Conservation (phyloP, 2,329 filamentous ascomycete species). For the Akanthomyces uredinophilus region DNA sequence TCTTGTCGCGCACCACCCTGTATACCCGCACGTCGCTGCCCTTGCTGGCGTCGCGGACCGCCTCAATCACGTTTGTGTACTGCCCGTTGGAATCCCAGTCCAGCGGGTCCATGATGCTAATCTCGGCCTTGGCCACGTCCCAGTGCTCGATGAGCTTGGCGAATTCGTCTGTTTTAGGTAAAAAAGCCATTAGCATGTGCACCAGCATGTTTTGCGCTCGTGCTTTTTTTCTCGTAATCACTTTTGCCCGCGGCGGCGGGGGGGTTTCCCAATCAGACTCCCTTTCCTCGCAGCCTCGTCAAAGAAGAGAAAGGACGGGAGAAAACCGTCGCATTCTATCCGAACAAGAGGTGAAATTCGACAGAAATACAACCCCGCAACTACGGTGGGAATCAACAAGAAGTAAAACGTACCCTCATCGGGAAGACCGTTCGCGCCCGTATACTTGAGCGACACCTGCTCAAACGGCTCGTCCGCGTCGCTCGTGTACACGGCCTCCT, state of each 20-base stretch:
- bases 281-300: too few species aligned
- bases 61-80: constrained; percentile 65
- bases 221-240: too few species aligned
- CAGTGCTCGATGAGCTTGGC: constrained; percentile 59
- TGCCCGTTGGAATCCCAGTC: constrained; percentile 70
- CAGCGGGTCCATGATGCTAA: constrained; percentile 61
- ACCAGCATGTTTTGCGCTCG: too few species aligned
- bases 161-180: constrained; percentile 57
- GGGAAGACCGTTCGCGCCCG: constrained; percentile 47
- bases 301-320: too few species aligned
- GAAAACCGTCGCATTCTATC: too few species aligned
- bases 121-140: constrained; percentile 45
- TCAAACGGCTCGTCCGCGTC: constrained; percentile 86
- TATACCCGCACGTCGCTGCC: constrained; percentile 72
- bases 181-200: constrained; percentile 3
- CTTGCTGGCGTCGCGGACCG: constrained; percentile 58
- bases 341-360: too few species aligned
- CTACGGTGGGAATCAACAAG: constrained; percentile 3
- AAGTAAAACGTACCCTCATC: constrained; percentile 50
- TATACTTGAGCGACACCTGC: constrained; percentile 63
- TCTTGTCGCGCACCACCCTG: constrained; percentile 55
- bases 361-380: too few species aligned
- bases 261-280: too few species aligned
- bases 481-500: constrained; percentile 63
- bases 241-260: too few species aligned